Conservation (phyloP, 345 rosid species). For the Sisymbrium irio region DNA sequence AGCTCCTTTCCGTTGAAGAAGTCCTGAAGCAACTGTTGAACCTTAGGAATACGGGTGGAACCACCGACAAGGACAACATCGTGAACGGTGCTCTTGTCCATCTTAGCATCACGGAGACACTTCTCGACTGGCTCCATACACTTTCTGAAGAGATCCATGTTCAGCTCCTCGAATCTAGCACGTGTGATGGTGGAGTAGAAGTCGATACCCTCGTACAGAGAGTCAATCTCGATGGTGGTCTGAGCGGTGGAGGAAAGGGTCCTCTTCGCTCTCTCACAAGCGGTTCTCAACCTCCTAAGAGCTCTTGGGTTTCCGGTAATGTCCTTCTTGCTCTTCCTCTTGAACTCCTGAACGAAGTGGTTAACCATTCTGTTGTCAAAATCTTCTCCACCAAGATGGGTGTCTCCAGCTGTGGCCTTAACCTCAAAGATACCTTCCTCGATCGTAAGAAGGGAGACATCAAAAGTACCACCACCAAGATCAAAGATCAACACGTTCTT, state of each 20-base stretch:
- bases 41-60: constrained; percentile 79
- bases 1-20: constrained; percentile 84
- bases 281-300: constrained; percentile 72
- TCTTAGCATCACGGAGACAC: constrained; percentile 68
- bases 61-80: constrained; percentile 81
- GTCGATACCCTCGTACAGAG: constrained; percentile 68
- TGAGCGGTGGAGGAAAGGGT: constrained; percentile 68
- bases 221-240: constrained; percentile 72
- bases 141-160: constrained; percentile 70
- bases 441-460: constrained; percentile 76
- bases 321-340: constrained; percentile 72
- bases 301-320: constrained; percentile 72
- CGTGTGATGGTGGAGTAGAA: constrained; percentile 68
- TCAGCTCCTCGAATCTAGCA: constrained; percentile 69
- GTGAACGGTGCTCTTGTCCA: constrained; percentile 67
- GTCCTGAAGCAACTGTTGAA: constrained; percentile 69
- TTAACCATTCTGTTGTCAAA: constrained; percentile 81
- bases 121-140: constrained; percentile 78
- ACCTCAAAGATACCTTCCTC: constrained; percentile 83
- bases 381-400: constrained; percentile 79
- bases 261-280: constrained; percentile 72
- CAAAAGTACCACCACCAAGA: constrained; percentile 83
- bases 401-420: constrained; percentile 77
- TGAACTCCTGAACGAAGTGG: constrained; percentile 68
- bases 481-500: constrained; percentile 75